phyloP scores from a whole-genome alignment of 2,329 filamentous ascomycete species.

The Aspergillus floridensis region DNA sequence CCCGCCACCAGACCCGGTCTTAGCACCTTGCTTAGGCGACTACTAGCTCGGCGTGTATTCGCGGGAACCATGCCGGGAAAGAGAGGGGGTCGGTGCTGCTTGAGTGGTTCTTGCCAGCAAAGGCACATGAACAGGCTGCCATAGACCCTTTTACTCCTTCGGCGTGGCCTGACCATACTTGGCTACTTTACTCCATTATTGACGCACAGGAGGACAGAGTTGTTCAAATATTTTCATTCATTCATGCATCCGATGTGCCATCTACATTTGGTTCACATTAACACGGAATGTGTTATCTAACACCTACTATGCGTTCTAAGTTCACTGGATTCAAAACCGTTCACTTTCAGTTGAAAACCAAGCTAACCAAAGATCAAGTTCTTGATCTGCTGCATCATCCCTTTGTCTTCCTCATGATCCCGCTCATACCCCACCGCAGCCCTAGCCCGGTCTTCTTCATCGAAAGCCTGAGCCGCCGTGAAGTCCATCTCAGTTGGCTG shows the following conservation, averaged over 20 bases:
- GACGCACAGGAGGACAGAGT: too few species aligned
- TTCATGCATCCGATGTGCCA: too few species aligned
- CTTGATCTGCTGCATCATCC: neutral
- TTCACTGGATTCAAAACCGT: too few species aligned
- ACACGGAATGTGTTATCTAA: too few species aligned
- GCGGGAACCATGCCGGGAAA: neutral
- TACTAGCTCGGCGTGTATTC: neutral
- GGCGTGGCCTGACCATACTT: too few species aligned
- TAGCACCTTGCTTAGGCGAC: neutral
- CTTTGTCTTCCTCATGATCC: neutral
- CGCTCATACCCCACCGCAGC: slow-evolving; percentile 1
- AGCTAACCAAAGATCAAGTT: neutral
- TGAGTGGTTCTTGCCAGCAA: neutral
- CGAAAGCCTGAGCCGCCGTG: slow-evolving; percentile 21
- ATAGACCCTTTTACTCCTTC: too few species aligned
- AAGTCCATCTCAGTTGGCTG: slow-evolving; percentile 24
- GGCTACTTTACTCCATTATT: too few species aligned
- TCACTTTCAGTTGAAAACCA: neutral
- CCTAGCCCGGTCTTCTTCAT: slow-evolving; percentile 21
- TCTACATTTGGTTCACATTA: too few species aligned
- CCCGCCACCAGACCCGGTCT: too few species aligned
- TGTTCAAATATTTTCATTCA: too few species aligned
- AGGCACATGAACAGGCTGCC: too few species aligned
- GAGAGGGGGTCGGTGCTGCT: neutral
- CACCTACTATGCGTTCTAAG: too few species aligned